Conservation (phyloP, 2,329 filamentous ascomycete species). For the Epichloe coenophiala region DNA sequence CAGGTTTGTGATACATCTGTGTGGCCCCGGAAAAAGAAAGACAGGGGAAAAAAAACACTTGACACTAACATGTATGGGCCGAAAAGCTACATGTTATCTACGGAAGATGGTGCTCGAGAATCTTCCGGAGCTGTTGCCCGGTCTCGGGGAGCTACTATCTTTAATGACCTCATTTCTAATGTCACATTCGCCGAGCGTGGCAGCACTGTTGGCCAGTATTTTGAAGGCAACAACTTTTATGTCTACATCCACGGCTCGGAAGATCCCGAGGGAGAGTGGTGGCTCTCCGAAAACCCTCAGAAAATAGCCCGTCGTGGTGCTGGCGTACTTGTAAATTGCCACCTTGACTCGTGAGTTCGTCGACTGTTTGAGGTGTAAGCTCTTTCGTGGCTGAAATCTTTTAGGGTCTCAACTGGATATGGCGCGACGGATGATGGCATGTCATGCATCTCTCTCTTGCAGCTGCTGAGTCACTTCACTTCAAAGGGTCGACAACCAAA, state of each 20-base stretch:
- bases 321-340: slow-evolving; percentile 84
- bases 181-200: slow-evolving; percentile 41
- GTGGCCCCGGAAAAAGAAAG: background rate
- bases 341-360: slow-evolving; percentile 58
- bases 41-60: background rate
- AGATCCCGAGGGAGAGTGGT: slow-evolving; percentile 63
- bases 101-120: background rate
- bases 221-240: slow-evolving; percentile 84
- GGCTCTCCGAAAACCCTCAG: slow-evolving; percentile 33
- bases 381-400: background rate
- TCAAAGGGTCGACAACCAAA: slow-evolving; percentile 56
- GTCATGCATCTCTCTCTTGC: slow-evolving; percentile 73
- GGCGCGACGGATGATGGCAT: slow-evolving; percentile 92
- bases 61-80: background rate
- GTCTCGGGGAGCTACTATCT: slow-evolving; percentile 42
- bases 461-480: slow-evolving; percentile 79
- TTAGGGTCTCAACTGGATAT: slow-evolving; percentile 78
- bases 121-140: background rate
- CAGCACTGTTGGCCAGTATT: slow-evolving; percentile 49
- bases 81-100: slow-evolving; percentile 1
- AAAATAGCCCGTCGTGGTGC: slow-evolving; percentile 44
- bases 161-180: slow-evolving; percentile 70
- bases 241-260: slow-evolving; percentile 78
- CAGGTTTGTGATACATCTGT: background rate
- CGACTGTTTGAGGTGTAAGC: background rate